These are phyloP conservation scores for Proliferodiscus dingleyae DNA, from an alignment of 2,329 filamentous ascomycete genomes.

Conservation along the genomic window DNA sequence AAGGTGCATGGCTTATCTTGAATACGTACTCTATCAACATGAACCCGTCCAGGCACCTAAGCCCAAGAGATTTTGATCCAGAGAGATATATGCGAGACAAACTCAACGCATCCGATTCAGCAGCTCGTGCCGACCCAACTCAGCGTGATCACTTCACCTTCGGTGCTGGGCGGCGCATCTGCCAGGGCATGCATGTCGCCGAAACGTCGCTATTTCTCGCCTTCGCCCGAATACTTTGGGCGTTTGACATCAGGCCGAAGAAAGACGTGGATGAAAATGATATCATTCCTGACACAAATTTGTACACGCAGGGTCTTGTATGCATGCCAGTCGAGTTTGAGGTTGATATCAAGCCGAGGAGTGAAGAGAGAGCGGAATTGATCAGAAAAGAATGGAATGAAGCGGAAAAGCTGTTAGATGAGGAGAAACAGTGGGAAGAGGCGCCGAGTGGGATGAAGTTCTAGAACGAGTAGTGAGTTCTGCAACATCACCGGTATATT, in stretches of 20 bases:
- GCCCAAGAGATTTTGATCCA: conserved; percentile 36
- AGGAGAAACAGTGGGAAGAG: neutral
- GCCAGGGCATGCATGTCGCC: conserved; percentile 51
- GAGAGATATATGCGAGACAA: neutral
- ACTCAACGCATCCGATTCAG: conserved; percentile 6
- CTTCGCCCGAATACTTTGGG: conserved; percentile 38
- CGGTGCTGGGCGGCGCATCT: conserved; percentile 51
- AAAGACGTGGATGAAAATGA: conserved; percentile 26
- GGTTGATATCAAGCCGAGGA: conserved; percentile 30
- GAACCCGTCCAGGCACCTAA: conserved; percentile 38
- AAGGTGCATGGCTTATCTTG: conserved; percentile 38
- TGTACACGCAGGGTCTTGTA: conserved; percentile 35
- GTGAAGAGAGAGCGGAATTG: conserved; percentile 26
- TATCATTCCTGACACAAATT: conserved; percentile 34
- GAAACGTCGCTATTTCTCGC: conserved; percentile 43
- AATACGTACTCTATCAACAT: conserved; percentile 39
- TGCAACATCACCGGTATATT: too few species aligned
- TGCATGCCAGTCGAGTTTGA: conserved; percentile 35
- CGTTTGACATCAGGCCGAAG: conserved; percentile 18
- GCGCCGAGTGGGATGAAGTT: neutral
- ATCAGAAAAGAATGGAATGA: conserved; percentile 25
- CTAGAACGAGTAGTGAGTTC: too few species aligned
- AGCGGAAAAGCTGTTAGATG: neutral
- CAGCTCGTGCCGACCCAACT: conserved; percentile 33
- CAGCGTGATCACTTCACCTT: conserved; percentile 51